Percentiles rank a stretch among this genome's conserved stretches.
Conservation (phyloP, 2,329 filamentous ascomycete genomes). For the Exophiala sp. region DNA sequence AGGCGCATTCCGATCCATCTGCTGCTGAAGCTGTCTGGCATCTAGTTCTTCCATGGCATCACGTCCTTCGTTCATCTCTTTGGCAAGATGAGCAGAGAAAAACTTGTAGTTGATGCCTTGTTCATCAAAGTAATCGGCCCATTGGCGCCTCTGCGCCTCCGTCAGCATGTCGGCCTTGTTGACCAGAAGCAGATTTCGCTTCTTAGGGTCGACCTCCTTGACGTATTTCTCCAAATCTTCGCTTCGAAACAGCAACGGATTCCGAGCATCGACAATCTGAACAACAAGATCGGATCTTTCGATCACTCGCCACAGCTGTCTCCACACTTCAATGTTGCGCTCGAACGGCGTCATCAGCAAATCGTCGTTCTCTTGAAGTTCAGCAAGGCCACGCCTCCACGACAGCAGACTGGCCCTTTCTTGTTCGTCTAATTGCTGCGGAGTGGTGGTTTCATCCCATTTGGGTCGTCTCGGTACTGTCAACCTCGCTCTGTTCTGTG, state of each 20-base stretch:
- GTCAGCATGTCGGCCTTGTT: slow-evolving; percentile 99
- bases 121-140: slow-evolving; percentile 79
- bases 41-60: slow-evolving; percentile 49
- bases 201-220: slow-evolving; percentile 79
- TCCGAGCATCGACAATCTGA: slow-evolving; percentile 95
- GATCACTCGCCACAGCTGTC: slow-evolving; percentile 95
- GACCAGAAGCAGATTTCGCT: slow-evolving; percentile 85
- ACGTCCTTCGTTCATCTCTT: slow-evolving; percentile 74
- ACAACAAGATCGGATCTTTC: slow-evolving; percentile 93
- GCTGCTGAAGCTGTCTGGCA: slow-evolving; percentile 32
- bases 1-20: slow-evolving; percentile 19
- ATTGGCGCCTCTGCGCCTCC: slow-evolving; percentile 67
- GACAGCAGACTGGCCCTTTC: slow-evolving; percentile 77
- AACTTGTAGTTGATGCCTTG: slow-evolving; percentile 85
- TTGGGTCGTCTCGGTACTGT: slow-evolving; percentile 84
- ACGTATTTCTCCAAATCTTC: slow-evolving; percentile 92
- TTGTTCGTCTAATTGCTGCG: slow-evolving; percentile 67
- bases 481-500: slow-evolving; percentile 67
- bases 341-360: slow-evolving; percentile 97
- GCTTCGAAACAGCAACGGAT: slow-evolving; percentile 87
- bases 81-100: slow-evolving; percentile 89
- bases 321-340: slow-evolving; percentile 94
- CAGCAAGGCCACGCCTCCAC: slow-evolving; percentile 85
- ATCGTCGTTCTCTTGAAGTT: slow-evolving; percentile 89
- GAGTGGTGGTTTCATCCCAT: slow-evolving; percentile 82